Evolutionary conservation across 2,329 filamentous ascomycete genomes (phyloP).

Genomic region (Ophiostoma quercus): DNA sequence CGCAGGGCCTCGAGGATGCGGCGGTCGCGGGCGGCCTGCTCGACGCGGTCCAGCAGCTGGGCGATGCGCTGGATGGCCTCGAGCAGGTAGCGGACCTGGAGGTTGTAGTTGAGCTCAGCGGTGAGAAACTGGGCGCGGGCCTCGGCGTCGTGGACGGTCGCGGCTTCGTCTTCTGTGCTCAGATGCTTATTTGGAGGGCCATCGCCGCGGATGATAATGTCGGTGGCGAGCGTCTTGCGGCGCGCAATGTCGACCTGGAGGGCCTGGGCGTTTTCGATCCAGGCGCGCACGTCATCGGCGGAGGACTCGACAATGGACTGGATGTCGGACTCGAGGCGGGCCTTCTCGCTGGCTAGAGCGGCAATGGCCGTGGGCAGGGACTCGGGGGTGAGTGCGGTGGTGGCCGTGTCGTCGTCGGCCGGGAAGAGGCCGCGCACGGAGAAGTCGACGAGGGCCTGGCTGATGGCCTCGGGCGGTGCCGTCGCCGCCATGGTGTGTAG

Average conservation of each 20-base stretch:
- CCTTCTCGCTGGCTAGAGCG: slow-evolving; percentile 40
- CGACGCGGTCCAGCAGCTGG: slow-evolving; percentile 57
- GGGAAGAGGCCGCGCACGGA: slow-evolving; percentile 46
- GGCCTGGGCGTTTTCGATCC: slow-evolving; percentile 78
- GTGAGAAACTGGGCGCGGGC: slow-evolving; percentile 52
- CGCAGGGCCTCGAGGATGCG: slow-evolving; percentile 53
- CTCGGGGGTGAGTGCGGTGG: slow-evolving; percentile 33
- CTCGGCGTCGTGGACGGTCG: slow-evolving; percentile 42
- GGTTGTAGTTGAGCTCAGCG: slow-evolving; percentile 54
- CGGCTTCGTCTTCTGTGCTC: slow-evolving; percentile 22
- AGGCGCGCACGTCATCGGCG: slow-evolving; percentile 73
- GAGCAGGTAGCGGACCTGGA: slow-evolving; percentile 50
- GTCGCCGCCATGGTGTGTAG: neutral
- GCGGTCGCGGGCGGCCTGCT: slow-evolving; percentile 50
- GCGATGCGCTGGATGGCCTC: slow-evolving; percentile 52
- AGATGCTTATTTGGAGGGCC: slow-evolving; percentile 44
- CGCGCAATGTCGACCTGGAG: slow-evolving; percentile 80
- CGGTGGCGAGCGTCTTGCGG: slow-evolving; percentile 71
- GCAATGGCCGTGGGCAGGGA: slow-evolving; percentile 40
- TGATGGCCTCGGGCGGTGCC: slow-evolving; percentile 31
- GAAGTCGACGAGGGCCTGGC: slow-evolving; percentile 60
- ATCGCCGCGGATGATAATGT: slow-evolving; percentile 74
- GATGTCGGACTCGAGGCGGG: slow-evolving; percentile 57
- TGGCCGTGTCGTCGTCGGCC: slow-evolving; percentile 41
- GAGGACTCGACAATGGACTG: slow-evolving; percentile 69